A percentile compares a stretch with the other conserved stretches of the same genome.
Conservation (phyloP, 495 filamentous ascomycete genomes). For the Xylaria castorea region DNA sequence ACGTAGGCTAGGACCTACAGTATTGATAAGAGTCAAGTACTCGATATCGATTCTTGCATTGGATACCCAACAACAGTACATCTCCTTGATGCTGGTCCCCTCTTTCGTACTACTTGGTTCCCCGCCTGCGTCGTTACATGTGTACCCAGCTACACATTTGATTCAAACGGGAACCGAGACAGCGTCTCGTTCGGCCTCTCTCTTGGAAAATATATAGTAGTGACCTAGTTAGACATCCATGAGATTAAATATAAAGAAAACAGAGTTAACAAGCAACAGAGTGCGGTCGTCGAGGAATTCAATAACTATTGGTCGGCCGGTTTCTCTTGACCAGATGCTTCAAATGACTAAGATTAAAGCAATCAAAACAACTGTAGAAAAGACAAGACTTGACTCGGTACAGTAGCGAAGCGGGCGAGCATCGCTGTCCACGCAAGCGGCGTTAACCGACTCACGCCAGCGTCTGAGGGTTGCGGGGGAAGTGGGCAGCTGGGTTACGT, state of each 20-base stretch:
- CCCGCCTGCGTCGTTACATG: not conserved
- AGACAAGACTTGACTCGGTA: not conserved
- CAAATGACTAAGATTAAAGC: not conserved
- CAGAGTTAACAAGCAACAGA: not conserved
- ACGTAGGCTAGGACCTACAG: not conserved
- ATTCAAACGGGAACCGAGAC: not conserved
- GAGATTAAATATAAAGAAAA: not conserved
- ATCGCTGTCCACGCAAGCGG: not conserved
- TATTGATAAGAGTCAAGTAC: not conserved
- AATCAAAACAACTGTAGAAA: not conserved
- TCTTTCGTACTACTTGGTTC: not conserved
- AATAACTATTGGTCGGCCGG: not conserved
- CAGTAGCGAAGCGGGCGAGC: constrained; percentile 1
- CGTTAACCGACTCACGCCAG: constrained; percentile 13
- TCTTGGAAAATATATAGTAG: not conserved
- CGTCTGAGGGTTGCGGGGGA: constrained; percentile 7
- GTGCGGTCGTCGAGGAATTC: not conserved
- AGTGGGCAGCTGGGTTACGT: not conserved
- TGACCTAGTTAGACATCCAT: not conserved
- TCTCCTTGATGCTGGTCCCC: not conserved
- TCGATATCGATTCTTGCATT: not conserved
- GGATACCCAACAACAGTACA: not conserved
- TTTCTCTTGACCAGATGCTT: not conserved
- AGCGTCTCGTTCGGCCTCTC: not conserved
- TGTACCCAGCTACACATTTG: not conserved